Percentiles rank a stretch among this genome's conserved stretches.
Evolutionary conservation across 768 basidiomycete species (phyloP).

Genomic region (Termitomyces titanicus): DNA sequence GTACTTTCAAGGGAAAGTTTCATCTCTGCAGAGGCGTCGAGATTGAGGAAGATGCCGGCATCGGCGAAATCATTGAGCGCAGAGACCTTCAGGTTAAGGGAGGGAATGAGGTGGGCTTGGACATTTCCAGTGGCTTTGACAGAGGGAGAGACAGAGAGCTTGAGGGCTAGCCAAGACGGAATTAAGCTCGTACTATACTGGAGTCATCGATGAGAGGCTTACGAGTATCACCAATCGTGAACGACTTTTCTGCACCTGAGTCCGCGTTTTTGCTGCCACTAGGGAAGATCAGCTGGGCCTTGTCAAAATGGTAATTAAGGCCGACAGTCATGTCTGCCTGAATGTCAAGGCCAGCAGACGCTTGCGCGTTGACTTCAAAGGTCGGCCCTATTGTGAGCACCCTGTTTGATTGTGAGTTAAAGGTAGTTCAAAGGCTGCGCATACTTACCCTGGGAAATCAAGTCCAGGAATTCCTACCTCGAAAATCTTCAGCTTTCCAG

Average conservation of each 20-base stretch:
- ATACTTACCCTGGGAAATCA: constrained; percentile 43
- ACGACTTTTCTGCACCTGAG: constrained; percentile 22
- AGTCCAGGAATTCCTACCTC: constrained; percentile 43
- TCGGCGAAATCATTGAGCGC: constrained; percentile 33
- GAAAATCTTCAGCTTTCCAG: constrained; percentile 38
- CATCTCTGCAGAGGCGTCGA: constrained; percentile 34
- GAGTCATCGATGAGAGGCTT: constrained; percentile 12
- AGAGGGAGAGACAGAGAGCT: constrained; percentile 35
- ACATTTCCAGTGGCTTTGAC: constrained; percentile 38
- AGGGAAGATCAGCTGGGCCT: constrained; percentile 43
- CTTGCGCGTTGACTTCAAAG: constrained; percentile 38
- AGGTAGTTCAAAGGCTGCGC: background rate
- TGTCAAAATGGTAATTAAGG: constrained; percentile 38
- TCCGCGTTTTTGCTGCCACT: constrained; percentile 20
- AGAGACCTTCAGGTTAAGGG: constrained; percentile 40
- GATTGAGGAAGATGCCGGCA: constrained; percentile 37
- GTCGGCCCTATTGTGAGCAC: constrained; percentile 46
- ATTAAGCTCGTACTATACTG: background rate
- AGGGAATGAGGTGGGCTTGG: constrained; percentile 46
- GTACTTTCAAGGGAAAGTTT: constrained; percentile 22
- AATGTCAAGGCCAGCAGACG: constrained; percentile 30
- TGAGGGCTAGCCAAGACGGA: constrained; percentile 27
- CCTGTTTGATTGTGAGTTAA: constrained; percentile 18
- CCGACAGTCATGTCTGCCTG: constrained; percentile 38
- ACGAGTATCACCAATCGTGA: constrained; percentile 41